Evolutionary conservation across 805 yeast genomes (phyloP).

Genomic region (Torulaspora delbrueckii): DNA sequence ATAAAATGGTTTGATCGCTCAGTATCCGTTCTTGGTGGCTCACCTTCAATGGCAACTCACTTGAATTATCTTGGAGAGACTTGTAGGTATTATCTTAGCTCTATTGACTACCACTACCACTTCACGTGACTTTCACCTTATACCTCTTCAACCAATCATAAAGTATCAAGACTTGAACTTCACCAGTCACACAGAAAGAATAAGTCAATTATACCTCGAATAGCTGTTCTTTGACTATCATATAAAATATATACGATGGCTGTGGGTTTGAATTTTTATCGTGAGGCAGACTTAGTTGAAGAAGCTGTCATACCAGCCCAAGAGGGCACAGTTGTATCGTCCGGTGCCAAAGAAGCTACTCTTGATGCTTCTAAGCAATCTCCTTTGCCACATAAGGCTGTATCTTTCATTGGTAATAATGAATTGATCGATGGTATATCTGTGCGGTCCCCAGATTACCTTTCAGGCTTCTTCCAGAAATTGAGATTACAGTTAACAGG

Average conservation of each 20-base stretch:
- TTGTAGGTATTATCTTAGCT: no score
- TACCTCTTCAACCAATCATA: not conserved
- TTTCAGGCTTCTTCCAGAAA: constrained; percentile 15
- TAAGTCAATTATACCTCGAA: not conserved
- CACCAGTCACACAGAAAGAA: no score
- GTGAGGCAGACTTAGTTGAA: constrained; percentile 23
- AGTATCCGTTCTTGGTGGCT: no score
- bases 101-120: not conserved
- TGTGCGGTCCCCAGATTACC: constrained; percentile 24
- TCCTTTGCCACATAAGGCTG: constrained; percentile 5
- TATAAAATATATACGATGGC: not conserved
- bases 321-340: constrained; percentile 18
- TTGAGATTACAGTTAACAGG: constrained; percentile 17
- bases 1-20: no score
- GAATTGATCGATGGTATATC: constrained; percentile 29
- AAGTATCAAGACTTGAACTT: no score
- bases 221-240: not conserved
- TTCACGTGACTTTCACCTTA: not conserved
- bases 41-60: no score
- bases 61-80: no score
- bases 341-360: constrained; percentile 19
- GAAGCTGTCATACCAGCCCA: constrained; percentile 26
- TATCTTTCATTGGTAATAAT: constrained; percentile 19
- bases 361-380: constrained; percentile 5
- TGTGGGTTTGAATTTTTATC: constrained; percentile 20